Percentiles rank a stretch among this genome's conserved stretches.
Conservation (phyloP, 108 stramenopile species). For the Conticribra guillardii region DNA sequence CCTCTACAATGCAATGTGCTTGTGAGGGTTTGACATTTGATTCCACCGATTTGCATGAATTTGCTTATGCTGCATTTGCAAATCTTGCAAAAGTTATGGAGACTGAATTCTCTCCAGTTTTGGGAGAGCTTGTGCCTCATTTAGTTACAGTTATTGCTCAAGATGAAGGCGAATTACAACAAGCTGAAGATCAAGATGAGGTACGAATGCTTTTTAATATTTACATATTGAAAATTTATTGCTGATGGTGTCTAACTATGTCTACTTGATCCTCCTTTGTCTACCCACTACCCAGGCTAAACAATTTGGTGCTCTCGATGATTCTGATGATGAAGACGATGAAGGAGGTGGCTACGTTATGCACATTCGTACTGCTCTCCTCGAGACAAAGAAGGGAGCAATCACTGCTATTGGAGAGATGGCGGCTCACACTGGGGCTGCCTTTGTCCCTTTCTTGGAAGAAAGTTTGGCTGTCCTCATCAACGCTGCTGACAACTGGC, state of each 20-base stretch:
- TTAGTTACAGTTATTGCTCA: slow-evolving; percentile 81
- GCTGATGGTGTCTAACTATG: not conserved
- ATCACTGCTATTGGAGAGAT: slow-evolving; percentile 96
- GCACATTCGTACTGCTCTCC: slow-evolving; percentile 90
- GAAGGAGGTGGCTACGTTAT: slow-evolving; percentile 76
- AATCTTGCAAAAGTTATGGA: slow-evolving; percentile 97
- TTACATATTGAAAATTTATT: not conserved
- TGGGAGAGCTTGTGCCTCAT: slow-evolving; percentile 92
- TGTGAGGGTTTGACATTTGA: slow-evolving; percentile 85
- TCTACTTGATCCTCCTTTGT: too few relatives aligned
- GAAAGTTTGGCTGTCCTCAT: slow-evolving; percentile 77
- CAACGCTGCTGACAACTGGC: slow-evolving; percentile 88
- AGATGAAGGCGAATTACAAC: slow-evolving; percentile 83
- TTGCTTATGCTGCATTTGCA: slow-evolving; percentile 96
- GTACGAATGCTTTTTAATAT: slow-evolving; percentile 6
- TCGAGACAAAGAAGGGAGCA: slow-evolving; percentile 96
- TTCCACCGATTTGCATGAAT: slow-evolving; percentile 93
- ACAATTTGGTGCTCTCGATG: slow-evolving; percentile 80
- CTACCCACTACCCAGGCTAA: slow-evolving; percentile 58
- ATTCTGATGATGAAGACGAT: slow-evolving; percentile 90
- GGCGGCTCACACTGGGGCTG: slow-evolving; percentile 89
- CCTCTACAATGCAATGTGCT: slow-evolving; percentile 89
- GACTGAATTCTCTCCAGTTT: slow-evolving; percentile 91
- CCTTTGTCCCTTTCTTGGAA: slow-evolving; percentile 87
- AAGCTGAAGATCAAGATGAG: slow-evolving; percentile 71